These are phyloP conservation scores for Cyathus striatus DNA, from an alignment of 768 basidiomycete species.

Conservation along the genomic window DNA sequence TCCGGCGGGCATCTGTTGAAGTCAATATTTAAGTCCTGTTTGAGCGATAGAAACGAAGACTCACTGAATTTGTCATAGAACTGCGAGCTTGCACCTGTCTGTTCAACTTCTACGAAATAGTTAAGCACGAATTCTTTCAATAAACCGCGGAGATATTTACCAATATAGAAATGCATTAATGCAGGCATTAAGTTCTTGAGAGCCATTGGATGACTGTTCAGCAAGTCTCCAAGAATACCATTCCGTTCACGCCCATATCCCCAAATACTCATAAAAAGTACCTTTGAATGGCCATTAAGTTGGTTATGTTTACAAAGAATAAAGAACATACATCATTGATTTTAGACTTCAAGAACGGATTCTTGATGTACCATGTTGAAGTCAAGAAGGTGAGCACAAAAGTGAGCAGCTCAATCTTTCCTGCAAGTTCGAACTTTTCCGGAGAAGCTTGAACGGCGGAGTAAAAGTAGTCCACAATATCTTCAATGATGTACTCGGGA, in stretches of 20 bases:
- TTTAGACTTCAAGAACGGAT: constrained; percentile 95
- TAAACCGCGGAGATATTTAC: no score
- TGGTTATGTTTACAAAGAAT: background rate
- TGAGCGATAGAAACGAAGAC: constrained; percentile 20
- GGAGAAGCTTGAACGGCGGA: constrained; percentile 75
- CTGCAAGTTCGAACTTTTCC: constrained; percentile 76
- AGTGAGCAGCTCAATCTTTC: constrained; percentile 80
- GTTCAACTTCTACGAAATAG: constrained; percentile 77
- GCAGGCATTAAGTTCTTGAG: constrained; percentile 87
- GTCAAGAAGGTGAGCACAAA: constrained; percentile 90
- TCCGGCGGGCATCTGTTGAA: constrained; percentile 47
- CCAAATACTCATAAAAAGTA: constrained; percentile 69
- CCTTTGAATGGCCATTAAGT: constrained; percentile 34
- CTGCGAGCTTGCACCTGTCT: constrained; percentile 95
- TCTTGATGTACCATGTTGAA: constrained; percentile 97
- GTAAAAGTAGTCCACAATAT: constrained; percentile 84
- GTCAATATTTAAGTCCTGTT: background rate
- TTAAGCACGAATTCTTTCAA: no score
- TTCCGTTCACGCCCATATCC: constrained; percentile 59
- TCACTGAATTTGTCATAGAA: constrained; percentile 97
- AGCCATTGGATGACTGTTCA: constrained; percentile 83
- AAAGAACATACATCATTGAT: constrained; percentile 73
- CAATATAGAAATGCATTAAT: constrained; percentile 92
- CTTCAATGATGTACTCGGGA: constrained; percentile 93
- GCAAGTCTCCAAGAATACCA: constrained; percentile 74